A percentile compares a stretch with the other conserved stretches of the same genome.
Conservation (phyloP, 805 yeast species). For the Maudiozyma turicensis region DNA sequence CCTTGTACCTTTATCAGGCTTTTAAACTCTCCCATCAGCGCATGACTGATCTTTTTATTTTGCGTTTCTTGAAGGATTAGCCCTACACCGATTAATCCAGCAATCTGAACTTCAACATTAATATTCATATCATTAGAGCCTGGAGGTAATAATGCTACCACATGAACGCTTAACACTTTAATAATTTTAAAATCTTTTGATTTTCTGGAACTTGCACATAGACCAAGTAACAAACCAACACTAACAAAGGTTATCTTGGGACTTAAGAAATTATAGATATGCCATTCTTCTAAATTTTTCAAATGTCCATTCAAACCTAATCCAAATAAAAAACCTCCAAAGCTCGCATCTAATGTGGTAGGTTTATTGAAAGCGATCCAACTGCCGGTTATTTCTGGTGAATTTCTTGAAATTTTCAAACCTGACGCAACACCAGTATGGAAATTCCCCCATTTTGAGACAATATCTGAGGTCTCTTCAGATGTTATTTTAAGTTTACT, state of each 20-base stretch:
- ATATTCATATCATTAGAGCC: slow-evolving; percentile 90
- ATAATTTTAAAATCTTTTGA: slow-evolving; percentile 80
- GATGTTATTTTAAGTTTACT: slow-evolving; percentile 49
- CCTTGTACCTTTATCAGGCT: slow-evolving; percentile 44
- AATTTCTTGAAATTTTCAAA: slow-evolving; percentile 56
- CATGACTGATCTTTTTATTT: slow-evolving; percentile 79
- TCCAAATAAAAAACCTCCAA: slow-evolving; percentile 91
- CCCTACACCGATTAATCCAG: slow-evolving; percentile 87
- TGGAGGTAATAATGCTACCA: slow-evolving; percentile 79
- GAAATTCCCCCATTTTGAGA: slow-evolving; percentile 72
- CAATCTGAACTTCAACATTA: slow-evolving; percentile 72
- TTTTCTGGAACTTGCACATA: slow-evolving; percentile 82
- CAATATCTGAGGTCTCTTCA: slow-evolving; percentile 40
- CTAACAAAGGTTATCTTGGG: slow-evolving; percentile 81
- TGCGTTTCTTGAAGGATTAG: slow-evolving; percentile 66
- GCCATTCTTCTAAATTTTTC: slow-evolving; percentile 85
- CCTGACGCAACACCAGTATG: slow-evolving; percentile 91
- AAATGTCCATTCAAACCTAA: slow-evolving; percentile 88
- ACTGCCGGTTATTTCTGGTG: slow-evolving; percentile 59
- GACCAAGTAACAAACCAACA: slow-evolving; percentile 79
- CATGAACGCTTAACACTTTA: slow-evolving; percentile 86
- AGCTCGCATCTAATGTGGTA: slow-evolving; percentile 58
- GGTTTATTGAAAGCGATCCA: slow-evolving; percentile 91
- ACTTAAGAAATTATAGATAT: slow-evolving; percentile 82
- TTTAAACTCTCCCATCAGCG: slow-evolving; percentile 59